Evolutionary conservation across 108 stramenopile genomes (phyloP).

Genomic region (Nannochloropsis granulata): DNA sequence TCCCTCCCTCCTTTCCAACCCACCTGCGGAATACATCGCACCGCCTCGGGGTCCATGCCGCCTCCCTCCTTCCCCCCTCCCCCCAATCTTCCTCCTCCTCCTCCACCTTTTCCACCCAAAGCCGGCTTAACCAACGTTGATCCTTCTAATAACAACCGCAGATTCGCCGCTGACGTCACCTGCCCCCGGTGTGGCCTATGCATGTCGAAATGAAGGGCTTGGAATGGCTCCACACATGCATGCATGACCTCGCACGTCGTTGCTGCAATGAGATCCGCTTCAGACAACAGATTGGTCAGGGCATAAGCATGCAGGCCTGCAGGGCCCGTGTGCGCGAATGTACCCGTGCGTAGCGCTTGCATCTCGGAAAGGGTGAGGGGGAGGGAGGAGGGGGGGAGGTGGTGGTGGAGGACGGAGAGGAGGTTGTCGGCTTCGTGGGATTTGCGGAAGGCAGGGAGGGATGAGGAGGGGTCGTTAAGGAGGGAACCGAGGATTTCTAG

Average conservation of each 20-base stretch:
- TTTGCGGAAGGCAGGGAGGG: neutral
- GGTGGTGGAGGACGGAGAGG: neutral
- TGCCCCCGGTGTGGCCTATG: conserved; percentile 22
- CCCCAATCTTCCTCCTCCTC: neutral
- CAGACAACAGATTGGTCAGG: conserved; percentile 1
- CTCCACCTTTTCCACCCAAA: neutral
- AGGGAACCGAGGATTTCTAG: neutral
- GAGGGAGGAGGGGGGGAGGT: neutral
- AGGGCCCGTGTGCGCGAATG: conserved; percentile 5
- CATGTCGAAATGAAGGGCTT: conserved; percentile 7
- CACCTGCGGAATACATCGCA: neutral
- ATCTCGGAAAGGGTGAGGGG: neutral
- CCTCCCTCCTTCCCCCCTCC: neutral
- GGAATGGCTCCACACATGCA: conserved; percentile 5
- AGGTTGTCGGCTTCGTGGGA: neutral
- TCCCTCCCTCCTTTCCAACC: neutral
- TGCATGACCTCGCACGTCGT: conserved; percentile 6
- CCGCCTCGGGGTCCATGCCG: neutral
- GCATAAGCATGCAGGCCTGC: conserved; percentile 9
- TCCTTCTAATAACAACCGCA: conserved; percentile 26
- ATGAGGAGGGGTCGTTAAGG: conserved; percentile 2
- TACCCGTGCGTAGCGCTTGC: conserved; percentile 1
- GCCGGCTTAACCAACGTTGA: conserved; percentile 1
- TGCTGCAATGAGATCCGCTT: neutral
- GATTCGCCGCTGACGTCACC: conserved; percentile 8